Conservation (phyloP, 1,139 yeast genomes). For the Blastobotrys malaysiensis region DNA sequence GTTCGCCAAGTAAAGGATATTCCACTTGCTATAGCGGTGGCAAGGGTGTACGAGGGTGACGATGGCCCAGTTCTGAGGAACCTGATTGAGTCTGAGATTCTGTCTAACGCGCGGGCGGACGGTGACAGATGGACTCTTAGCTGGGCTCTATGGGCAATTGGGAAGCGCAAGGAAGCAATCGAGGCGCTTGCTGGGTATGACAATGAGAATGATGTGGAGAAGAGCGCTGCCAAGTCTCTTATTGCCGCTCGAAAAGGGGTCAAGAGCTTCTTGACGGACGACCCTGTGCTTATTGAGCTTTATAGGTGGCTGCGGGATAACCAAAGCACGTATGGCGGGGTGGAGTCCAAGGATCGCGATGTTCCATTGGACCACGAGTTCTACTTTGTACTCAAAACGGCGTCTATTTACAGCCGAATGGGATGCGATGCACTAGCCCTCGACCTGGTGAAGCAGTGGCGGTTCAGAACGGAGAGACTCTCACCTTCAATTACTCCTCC, state of each 20-base stretch:
- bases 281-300: constrained; percentile 70
- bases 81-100: constrained; percentile 47
- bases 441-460: constrained; percentile 63
- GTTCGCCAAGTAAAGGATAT: constrained; percentile 61
- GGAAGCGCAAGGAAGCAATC: constrained; percentile 19
- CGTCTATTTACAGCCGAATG: constrained; percentile 72
- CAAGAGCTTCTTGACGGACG: constrained; percentile 59
- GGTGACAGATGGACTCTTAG: constrained; percentile 82
- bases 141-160: constrained; percentile 71
- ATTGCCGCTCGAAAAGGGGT: constrained; percentile 26
- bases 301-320: constrained; percentile 54
- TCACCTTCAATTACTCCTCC: not conserved
- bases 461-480: constrained; percentile 36
- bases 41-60: constrained; percentile 65
- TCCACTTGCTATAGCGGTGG: constrained; percentile 71
- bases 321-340: constrained; percentile 4
- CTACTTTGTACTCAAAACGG: constrained; percentile 54
- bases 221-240: constrained; percentile 16
- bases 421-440: constrained; percentile 82
- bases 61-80: constrained; percentile 46
- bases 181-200: constrained; percentile 21
- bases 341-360: not conserved
- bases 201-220: constrained; percentile 12
- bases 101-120: constrained; percentile 53
- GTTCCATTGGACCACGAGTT: constrained; percentile 41